phyloP scores from a whole-genome alignment of 768 basidiomycete genomes.

The Crassisporium funariophilum region DNA sequence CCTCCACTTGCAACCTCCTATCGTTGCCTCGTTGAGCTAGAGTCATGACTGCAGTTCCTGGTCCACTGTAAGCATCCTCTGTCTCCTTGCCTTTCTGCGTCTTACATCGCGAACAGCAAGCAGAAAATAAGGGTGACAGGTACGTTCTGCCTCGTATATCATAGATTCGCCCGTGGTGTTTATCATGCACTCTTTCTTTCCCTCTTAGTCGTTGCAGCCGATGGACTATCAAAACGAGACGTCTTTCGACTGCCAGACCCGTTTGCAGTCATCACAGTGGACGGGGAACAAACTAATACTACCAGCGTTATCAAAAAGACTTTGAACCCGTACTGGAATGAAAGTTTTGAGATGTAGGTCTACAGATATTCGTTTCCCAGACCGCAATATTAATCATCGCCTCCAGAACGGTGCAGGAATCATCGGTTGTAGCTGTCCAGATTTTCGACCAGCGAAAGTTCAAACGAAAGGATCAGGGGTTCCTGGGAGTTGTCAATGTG shows the following conservation, averaged over 20 bases:
- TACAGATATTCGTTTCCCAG: slow-evolving; percentile 4
- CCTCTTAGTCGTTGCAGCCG: slow-evolving; percentile 86
- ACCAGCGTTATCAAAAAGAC: slow-evolving; percentile 98
- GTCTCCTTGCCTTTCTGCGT: slow-evolving; percentile 4
- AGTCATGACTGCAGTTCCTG: slow-evolving; percentile 49
- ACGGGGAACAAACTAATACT: slow-evolving; percentile 96
- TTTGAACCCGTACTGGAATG: slow-evolving; percentile 95
- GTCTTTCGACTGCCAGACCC: slow-evolving; percentile 97
- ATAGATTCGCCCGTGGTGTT: not conserved
- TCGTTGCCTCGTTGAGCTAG: not conserved
- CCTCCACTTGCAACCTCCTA: no score
- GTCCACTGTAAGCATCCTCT: slow-evolving; percentile 42
- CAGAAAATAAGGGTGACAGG: slow-evolving; percentile 84
- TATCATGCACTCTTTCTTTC: slow-evolving; percentile 7
- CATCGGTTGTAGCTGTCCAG: slow-evolving; percentile 96
- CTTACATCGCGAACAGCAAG: slow-evolving; percentile 36
- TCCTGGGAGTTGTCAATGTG: slow-evolving; percentile 96
- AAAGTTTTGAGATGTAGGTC: slow-evolving; percentile 97
- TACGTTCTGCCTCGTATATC: slow-evolving; percentile 29
- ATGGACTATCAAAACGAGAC: slow-evolving; percentile 91
- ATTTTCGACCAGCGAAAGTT: slow-evolving; percentile 99
- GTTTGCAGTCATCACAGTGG: slow-evolving; percentile 97
- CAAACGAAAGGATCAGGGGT: slow-evolving; percentile 97
- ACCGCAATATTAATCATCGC: slow-evolving; percentile 10
- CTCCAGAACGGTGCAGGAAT: slow-evolving; percentile 88